Conservation (phyloP, 768 basidiomycete genomes). For the Lentinus brumalis region DNA sequence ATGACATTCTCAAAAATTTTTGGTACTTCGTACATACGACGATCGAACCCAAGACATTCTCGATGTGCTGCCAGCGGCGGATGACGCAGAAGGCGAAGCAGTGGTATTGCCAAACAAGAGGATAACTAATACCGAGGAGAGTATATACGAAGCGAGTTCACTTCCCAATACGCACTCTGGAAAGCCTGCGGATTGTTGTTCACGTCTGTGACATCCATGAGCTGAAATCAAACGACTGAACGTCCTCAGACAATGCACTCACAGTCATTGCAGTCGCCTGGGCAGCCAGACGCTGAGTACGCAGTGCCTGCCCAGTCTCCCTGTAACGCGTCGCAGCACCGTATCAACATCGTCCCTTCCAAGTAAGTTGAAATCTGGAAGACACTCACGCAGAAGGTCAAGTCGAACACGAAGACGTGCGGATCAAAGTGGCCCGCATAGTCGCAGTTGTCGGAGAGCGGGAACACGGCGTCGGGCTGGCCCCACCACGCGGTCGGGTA, state of each 20-base stretch:
- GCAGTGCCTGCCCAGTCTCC: slow-evolving; percentile 56
- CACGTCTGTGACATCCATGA: slow-evolving; percentile 44
- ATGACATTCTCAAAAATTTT: background rate
- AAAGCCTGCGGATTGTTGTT: slow-evolving; percentile 61
- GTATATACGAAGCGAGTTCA: slow-evolving; percentile 63
- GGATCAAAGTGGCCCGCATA: slow-evolving; percentile 53
- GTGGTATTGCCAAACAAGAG: no score
- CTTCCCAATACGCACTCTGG: slow-evolving; percentile 67
- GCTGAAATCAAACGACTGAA: background rate
- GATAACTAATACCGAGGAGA: slow-evolving; percentile 17
- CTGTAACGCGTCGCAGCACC: slow-evolving; percentile 28
- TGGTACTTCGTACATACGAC: background rate
- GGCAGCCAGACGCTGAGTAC: slow-evolving; percentile 45
- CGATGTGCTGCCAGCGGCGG: no score
- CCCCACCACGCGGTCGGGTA: slow-evolving; percentile 41
- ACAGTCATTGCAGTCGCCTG: slow-evolving; percentile 48
- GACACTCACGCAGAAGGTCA: slow-evolving; percentile 61
- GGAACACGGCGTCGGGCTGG: slow-evolving; percentile 51
- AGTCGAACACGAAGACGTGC: slow-evolving; percentile 57
- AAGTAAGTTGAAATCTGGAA: background rate
- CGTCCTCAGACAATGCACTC: slow-evolving; percentile 26
- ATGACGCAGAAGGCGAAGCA: background rate
- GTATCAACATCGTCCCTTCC: background rate
- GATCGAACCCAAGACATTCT: no score
- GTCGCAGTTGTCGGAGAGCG: slow-evolving; percentile 47